Evolutionary conservation across 495 filamentous ascomycete genomes (phyloP).

Genomic region (Hypoxylon fragiforme): DNA sequence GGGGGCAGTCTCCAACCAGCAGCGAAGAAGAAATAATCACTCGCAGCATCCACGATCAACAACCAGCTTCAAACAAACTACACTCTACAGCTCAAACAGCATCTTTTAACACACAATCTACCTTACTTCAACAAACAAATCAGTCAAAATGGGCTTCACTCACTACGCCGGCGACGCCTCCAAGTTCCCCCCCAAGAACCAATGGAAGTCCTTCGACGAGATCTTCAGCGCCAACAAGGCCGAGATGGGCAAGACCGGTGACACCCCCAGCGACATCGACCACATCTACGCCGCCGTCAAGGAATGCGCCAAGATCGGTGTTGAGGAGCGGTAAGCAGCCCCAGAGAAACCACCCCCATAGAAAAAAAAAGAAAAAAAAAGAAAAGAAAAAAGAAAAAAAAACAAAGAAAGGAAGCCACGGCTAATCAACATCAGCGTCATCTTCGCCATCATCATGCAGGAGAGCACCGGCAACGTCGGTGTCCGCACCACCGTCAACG

Average conservation of each 20-base stretch:
- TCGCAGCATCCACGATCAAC: conserved; percentile 9
- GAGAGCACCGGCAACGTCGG: conserved; percentile 48
- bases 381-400: no score
- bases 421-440: conserved; percentile 30
- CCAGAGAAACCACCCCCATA: background rate
- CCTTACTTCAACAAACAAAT: no score
- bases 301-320: conserved; percentile 38
- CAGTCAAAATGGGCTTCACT: conserved; percentile 29
- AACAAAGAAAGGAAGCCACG: background rate
- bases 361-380: no score
- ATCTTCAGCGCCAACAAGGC: conserved; percentile 46
- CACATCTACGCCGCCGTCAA: conserved; percentile 40
- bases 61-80: conserved; percentile 5
- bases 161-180: conserved; percentile 40
- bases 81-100: background rate
- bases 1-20: background rate
- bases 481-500: conserved; percentile 40
- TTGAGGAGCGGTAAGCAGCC: conserved; percentile 41
- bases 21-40: conserved; percentile 11
- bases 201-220: conserved; percentile 43
- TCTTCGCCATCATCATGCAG: conserved; percentile 51
- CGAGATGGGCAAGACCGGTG: conserved; percentile 38
- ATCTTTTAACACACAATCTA: background rate
- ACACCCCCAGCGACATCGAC: conserved; percentile 42
- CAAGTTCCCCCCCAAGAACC: conserved; percentile 40